Base-by-base conservation (phyloP, 495 filamentous ascomycete species). In the Paragyromitra xinjiangensis region DNA sequence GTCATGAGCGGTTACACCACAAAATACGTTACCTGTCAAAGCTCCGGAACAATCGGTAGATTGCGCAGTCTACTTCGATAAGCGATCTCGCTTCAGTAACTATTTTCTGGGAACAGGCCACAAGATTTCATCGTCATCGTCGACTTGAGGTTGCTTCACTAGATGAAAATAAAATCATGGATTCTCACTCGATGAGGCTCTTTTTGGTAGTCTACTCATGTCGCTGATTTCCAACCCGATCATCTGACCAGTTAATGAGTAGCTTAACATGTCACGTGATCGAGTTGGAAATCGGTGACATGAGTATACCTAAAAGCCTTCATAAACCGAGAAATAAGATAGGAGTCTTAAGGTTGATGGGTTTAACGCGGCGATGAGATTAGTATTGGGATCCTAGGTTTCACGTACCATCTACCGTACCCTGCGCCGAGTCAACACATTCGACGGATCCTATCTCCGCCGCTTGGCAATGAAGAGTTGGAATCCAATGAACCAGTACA, bases 151-250 rank as follows among this genome's bases (percentile, higher is more conserved):
- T 29, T 62, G 34, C n/a, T 19, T 40, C 19, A 1, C 16, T 19
- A 19, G 26, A 55, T 26, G 34, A 9, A 19, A 14, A n/a, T 14
- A 1, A 24, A 6, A 24, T 63, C 68, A 63, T 19, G 48, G n/a
- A 22, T 45, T 48, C 68, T 71, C 56, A 71, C 68, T 71, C 42
- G 42, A 7, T 1, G 6, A 2, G 2, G 9, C 42, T 45, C 12
- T 45, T 9, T 45, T 45, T 12, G 7, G 7, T 12, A 6, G 42
- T 14, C 7, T n/a, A 22, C 19, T 22, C 19, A 22, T 22, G 19
- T 22, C 19, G 0, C 19, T 0, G 19, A 22, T 22, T 22, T 22
- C 19, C 19, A 22, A 0, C 19, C 19, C 19, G 19, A 22, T 22
- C 0, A 22, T 22, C 19, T 22, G 19, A 22, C 19, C 19, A 22